Conservation (phyloP, 768 basidiomycete genomes). For the Pleurotus platypus region DNA sequence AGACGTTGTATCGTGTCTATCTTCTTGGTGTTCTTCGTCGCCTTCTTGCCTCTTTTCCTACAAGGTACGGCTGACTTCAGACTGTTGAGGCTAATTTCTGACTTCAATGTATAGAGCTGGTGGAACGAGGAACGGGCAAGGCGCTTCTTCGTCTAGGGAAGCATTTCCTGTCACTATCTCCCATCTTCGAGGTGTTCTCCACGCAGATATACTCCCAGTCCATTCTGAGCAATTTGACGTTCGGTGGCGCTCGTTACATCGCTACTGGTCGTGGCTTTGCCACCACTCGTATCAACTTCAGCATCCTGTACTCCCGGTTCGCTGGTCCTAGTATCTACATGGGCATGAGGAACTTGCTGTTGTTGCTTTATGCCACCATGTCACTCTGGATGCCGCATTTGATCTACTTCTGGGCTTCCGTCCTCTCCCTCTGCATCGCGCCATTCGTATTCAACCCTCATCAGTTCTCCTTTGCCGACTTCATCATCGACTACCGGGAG, state of each 20-base stretch:
- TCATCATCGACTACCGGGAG: constrained; percentile 98
- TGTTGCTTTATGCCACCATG: constrained; percentile 89
- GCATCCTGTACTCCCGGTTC: constrained; percentile 96
- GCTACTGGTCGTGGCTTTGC: constrained; percentile 99
- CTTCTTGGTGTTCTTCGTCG: constrained; percentile 98
- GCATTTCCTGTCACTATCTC: constrained; percentile 95
- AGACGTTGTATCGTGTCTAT: constrained; percentile 95
- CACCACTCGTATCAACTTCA: constrained; percentile 93
- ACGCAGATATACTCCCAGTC: constrained; percentile 98
- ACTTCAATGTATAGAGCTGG: constrained; percentile 60
- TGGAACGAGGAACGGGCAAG: constrained; percentile 94
- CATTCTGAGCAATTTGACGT: constrained; percentile 93
- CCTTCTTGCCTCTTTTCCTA: constrained; percentile 93
- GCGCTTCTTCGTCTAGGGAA: constrained; percentile 92
- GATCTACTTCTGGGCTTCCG: constrained; percentile 99
- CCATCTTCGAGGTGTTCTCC: constrained; percentile 97
- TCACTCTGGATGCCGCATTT: constrained; percentile 91
- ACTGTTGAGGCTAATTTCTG: neutral
- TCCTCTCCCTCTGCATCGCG: constrained; percentile 90
- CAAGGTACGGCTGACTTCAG: constrained; percentile 63
- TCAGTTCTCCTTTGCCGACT: constrained; percentile 96
- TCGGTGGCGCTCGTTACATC: constrained; percentile 98
- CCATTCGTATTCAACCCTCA: constrained; percentile 99
- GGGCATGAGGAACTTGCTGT: constrained; percentile 89
- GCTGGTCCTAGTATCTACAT: constrained; percentile 99